Evolutionary conservation across 1,284 basidiomycete species (phyloP), one percentile per base, ranked within the genome.

Genomic region (Prillingera fragicola): DNA sequence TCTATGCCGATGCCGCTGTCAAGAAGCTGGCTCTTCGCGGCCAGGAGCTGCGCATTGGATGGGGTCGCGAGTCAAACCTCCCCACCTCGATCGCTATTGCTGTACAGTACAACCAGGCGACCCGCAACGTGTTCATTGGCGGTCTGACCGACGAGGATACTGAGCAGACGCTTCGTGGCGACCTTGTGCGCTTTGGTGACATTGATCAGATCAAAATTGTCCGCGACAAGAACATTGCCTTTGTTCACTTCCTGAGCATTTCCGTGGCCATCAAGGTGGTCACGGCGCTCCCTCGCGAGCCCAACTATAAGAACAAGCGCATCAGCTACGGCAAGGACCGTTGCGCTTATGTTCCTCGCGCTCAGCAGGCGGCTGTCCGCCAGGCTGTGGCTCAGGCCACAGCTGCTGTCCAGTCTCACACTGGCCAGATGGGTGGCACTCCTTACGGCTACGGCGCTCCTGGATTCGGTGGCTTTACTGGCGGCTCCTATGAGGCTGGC

Each of bases 161-260:
- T 1, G 91, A 96, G 74, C 86, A 92, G 73, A 80, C 82, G 67
- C 74, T 96, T 33, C 74, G 90, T 23, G 87, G 94, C 52, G 89
- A 92, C 63, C 75, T 75, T 40, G 82, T 80, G 60, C 78, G 85
- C 31, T 96, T 91, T 62, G 91, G 91, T n/a, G 76, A 91, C 33
- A 95, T 96, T 63, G 91, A 96, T 72, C 91, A 95, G 69, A 89
- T 96, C 66, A 96, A 96, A 79, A 94, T 95, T 62, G 91, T 95
- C 31, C 76, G 89, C 50, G 91, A 96, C 76, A 95, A 95, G 78
- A 91, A 92, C 63, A 95, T 95, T 54, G 91, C 89, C 7, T 96
- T 96, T 66, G 87, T 96, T 29, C 91, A 96, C 72, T 96, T 95
- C 76, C 74, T 95, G 60, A 88, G 85, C 69, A 94, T 96, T 66